Evolutionary conservation across 306 rosid genomes (phyloP).

Genomic region (Chamaecrista fasciculata): DNA sequence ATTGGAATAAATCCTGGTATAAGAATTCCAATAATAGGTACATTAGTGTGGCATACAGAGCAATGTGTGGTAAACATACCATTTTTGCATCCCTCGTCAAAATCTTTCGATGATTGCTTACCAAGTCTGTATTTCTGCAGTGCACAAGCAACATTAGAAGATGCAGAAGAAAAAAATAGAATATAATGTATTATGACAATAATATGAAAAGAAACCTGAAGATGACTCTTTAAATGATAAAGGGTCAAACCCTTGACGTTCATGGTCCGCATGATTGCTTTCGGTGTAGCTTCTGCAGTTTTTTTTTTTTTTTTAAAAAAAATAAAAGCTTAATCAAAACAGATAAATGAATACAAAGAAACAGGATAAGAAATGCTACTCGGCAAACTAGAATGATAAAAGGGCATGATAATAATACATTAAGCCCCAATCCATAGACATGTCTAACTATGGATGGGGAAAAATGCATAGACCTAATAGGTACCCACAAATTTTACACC

Average conservation of each 20-base stretch:
- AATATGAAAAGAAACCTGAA: constrained; percentile 5
- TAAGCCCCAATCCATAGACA: neutral
- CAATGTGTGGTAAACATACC: constrained; percentile 32
- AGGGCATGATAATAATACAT: neutral
- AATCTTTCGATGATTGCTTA: constrained; percentile 46
- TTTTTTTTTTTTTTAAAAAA: neutral
- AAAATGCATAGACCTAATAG: too few species aligned
- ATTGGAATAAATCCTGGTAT: neutral
- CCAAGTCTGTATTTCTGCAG: constrained; percentile 48
- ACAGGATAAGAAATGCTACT: neutral
- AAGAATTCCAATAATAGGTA: neutral
- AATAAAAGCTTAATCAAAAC: neutral
- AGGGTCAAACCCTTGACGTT: neutral
- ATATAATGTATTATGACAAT: neutral
- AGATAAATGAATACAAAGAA: neutral
- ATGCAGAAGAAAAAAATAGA: neutral
- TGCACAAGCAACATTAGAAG: neutral
- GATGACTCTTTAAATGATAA: neutral
- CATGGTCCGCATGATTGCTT: neutral
- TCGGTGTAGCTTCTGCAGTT: neutral
- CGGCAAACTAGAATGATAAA: neutral
- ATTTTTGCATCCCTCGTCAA: constrained; percentile 53
- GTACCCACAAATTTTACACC: too few species aligned
- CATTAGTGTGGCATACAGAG: constrained; percentile 2
- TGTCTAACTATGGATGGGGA: neutral